Conservation (phyloP, 2,329 filamentous ascomycete species). For the Elsinoe australis region DNA sequence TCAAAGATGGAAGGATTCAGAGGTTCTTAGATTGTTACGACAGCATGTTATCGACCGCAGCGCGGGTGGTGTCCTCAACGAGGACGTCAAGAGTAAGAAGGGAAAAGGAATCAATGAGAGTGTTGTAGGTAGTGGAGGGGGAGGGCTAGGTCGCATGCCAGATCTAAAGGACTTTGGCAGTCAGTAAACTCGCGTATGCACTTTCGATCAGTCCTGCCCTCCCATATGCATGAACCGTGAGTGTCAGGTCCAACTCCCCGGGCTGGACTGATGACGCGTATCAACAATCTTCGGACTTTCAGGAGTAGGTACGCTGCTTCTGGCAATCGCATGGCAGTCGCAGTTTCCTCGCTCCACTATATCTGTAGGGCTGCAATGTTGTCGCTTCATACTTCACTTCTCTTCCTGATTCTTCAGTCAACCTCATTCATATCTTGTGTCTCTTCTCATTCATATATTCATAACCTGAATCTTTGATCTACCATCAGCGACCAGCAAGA, state of each 20-base stretch:
- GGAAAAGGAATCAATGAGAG: conserved; percentile 24
- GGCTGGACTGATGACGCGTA: too few relatives aligned
- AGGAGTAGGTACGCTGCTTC: too few relatives aligned
- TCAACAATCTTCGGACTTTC: too few relatives aligned
- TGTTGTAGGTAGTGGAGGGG: conserved; percentile 31
- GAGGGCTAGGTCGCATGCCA: conserved; percentile 46
- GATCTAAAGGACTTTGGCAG: conserved; percentile 40
- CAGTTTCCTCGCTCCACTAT: neutral
- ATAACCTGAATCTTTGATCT: too few relatives aligned
- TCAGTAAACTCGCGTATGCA: neutral
- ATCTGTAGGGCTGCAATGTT: neutral
- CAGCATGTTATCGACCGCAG: conserved; percentile 69
- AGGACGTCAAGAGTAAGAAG: neutral
- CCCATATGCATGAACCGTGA: too few relatives aligned
- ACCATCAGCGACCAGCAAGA: too few relatives aligned
- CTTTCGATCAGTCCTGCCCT: too few relatives aligned
- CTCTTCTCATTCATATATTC: neutral
- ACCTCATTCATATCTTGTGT: neutral
- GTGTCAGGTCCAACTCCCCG: too few relatives aligned
- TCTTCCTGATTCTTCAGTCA: too few relatives aligned
- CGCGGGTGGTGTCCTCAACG: conserved; percentile 45
- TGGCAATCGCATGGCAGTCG: too few relatives aligned
- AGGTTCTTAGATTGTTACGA: conserved; percentile 68
- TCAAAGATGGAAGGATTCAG: conserved; percentile 71
- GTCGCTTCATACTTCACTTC: too few relatives aligned